phyloP scores from a whole-genome alignment of 2,329 filamentous ascomycete genomes.

The Hypoxylon rubiginosum region DNA sequence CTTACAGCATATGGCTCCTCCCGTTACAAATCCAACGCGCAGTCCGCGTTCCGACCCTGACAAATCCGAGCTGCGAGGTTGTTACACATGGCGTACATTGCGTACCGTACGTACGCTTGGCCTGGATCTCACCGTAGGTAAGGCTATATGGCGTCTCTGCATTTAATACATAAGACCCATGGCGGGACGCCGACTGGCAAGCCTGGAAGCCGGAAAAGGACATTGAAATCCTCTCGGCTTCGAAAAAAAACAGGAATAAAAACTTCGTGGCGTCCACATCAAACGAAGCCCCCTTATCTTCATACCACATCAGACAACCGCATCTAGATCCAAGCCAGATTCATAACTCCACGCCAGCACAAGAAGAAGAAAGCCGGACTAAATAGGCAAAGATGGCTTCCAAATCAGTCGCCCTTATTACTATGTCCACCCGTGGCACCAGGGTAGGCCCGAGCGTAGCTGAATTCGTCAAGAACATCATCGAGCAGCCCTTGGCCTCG shows the following conservation, averaged over 20 bases:
- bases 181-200: background rate
- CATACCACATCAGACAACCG: too few relatives aligned
- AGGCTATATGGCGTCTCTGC: background rate
- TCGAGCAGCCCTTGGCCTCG: conserved; percentile 44
- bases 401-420: conserved; percentile 55
- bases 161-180: background rate
- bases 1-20: background rate
- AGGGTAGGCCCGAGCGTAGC: conserved; percentile 55
- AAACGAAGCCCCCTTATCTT: background rate
- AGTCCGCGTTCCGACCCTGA: background rate
- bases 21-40: conserved; percentile 1
- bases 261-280: background rate
- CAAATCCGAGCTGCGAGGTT: conserved; percentile 10
- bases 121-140: background rate
- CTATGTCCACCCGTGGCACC: conserved; percentile 53
- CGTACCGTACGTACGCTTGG: background rate
- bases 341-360: background rate
- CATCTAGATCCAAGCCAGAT: background rate
- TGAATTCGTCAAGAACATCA: conserved; percentile 49
- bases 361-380: background rate
- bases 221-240: background rate
- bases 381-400: conserved; percentile 42
- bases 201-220: background rate
- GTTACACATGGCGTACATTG: background rate
- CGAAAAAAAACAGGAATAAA: background rate